phyloP scores from a whole-genome alignment of 345 rosid species.

The Eucalyptus sp. region DNA sequence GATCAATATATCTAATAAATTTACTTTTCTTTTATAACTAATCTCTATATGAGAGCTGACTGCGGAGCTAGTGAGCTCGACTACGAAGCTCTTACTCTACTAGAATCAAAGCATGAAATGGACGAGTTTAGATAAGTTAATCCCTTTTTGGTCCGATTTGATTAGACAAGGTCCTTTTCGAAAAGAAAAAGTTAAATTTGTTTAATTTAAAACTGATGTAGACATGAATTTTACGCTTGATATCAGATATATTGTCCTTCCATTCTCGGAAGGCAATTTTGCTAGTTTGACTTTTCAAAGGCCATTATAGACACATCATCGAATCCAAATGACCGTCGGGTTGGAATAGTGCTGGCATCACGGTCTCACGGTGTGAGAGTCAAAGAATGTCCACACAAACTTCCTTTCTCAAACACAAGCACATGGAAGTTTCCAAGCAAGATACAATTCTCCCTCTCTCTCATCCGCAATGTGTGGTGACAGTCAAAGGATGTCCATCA shows the following conservation, averaged over 20 bases:
- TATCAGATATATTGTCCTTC: neutral
- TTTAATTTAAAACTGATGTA: neutral
- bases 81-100: rapidly evolving
- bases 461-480: no score
- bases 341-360: no score
- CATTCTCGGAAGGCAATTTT: no score
- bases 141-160: neutral
- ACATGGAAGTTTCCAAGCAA: no score
- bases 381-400: no score
- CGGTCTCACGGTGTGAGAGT: no score
- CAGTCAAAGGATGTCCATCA: no score
- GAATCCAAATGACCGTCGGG: neutral
- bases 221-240: neutral
- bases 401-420: no score
- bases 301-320: neutral
- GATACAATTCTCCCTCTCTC: no score
- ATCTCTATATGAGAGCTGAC: neutral
- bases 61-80: neutral
- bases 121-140: neutral
- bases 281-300: neutral
- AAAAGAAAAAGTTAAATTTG: neutral
- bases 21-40: neutral
- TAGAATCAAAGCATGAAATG: neutral
- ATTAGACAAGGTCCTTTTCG: neutral
- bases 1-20: neutral